Evolutionary conservation across 257 asterid species (phyloP).

Genomic region (Datura wrightii): DNA sequence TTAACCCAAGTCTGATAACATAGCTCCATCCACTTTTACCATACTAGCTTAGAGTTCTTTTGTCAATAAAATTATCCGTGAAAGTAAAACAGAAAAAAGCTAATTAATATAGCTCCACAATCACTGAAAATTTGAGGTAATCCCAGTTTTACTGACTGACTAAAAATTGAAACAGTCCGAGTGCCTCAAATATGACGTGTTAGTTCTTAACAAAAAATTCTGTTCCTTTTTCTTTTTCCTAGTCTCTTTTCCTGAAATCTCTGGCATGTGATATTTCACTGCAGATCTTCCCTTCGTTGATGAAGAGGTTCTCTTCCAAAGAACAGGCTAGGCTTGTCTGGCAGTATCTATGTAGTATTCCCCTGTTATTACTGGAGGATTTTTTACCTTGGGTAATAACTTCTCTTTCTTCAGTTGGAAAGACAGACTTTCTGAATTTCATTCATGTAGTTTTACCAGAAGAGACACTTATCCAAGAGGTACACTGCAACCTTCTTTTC

Average conservation of each 20-base stretch:
- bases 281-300: conserved; percentile 81
- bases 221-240: background rate
- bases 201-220: background rate
- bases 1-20: background rate
- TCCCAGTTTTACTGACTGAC: background rate
- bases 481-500: conserved; percentile 41
- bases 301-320: conserved; percentile 55
- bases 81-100: background rate
- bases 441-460: conserved; percentile 63
- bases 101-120: background rate
- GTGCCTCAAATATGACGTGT: background rate
- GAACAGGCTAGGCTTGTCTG: conserved; percentile 83
- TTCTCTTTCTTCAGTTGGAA: conserved; percentile 60
- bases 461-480: conserved; percentile 79
- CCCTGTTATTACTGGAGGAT: conserved; percentile 71
- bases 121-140: background rate
- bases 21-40: background rate
- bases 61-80: background rate
- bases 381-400: conserved; percentile 73
- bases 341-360: conserved; percentile 85
- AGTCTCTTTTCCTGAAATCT: background rate
- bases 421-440: conserved; percentile 57
- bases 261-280: conserved; percentile 27
- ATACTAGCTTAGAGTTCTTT: background rate
- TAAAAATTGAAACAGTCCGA: background rate